phyloP scores from a whole-genome alignment of 768 basidiomycete genomes.

The Psilocybe sp. region DNA sequence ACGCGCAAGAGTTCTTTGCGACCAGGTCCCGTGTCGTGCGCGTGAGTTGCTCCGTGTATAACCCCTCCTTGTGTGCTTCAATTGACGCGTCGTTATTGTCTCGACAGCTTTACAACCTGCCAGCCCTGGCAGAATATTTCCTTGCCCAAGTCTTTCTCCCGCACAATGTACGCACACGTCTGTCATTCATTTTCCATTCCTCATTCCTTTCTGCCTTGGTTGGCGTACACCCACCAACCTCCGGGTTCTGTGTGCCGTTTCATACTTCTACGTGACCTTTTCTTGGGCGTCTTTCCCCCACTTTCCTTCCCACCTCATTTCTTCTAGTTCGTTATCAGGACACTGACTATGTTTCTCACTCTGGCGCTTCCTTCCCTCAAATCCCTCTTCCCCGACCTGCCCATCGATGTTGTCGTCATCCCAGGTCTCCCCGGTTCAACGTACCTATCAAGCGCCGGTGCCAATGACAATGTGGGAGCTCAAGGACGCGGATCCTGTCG shows the following conservation, averaged over 20 bases:
- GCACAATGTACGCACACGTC: constrained; percentile 27
- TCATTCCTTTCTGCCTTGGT: no score
- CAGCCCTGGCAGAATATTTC: constrained; percentile 32
- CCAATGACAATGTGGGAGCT: constrained; percentile 51
- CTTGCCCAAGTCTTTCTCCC: constrained; percentile 37
- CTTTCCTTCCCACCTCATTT: no score
- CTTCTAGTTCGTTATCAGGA: no score
- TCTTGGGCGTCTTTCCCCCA: no score
- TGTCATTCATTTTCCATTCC: no score
- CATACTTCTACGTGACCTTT: no score
- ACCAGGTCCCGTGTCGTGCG: constrained; percentile 54
- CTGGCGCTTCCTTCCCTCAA: no score
- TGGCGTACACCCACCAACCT: no score
- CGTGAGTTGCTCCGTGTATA: constrained; percentile 30
- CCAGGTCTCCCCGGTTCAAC: constrained; percentile 12
- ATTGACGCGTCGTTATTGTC: not conserved
- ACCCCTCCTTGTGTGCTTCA: no score
- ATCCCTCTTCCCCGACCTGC: not conserved
- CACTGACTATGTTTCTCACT: no score
- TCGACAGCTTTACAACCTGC: constrained; percentile 38
- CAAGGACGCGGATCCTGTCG: constrained; percentile 27
- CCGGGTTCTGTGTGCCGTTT: no score
- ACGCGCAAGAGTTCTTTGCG: constrained; percentile 36
- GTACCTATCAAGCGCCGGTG: constrained; percentile 22
- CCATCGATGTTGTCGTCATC: constrained; percentile 11